phyloP scores from a whole-genome alignment of 2,329 filamentous ascomycete genomes.

The Colletotrichum neosansevieriae region DNA sequence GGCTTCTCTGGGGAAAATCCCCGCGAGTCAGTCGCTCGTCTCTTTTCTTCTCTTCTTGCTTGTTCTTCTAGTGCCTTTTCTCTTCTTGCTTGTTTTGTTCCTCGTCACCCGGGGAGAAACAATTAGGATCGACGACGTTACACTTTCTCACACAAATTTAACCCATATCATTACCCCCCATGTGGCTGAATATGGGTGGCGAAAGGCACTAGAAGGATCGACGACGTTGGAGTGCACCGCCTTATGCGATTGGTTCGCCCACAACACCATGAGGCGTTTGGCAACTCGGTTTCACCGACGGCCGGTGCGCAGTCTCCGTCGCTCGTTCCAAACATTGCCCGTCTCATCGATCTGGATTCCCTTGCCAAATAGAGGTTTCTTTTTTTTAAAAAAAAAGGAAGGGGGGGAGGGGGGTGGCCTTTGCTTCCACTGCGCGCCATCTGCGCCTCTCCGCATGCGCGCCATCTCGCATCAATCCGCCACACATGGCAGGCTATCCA shows the following conservation, averaged over 20 bases:
- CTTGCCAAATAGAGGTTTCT: not conserved
- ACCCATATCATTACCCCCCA: too few species aligned
- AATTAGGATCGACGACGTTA: not conserved
- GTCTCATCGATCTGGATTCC: conserved; percentile 10
- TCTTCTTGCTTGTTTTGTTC: not conserved
- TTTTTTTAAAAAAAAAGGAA: too few species aligned
- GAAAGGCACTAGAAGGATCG: too few species aligned
- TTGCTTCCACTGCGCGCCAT: not conserved
- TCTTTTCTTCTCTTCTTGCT: not conserved
- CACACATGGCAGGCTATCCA: not conserved
- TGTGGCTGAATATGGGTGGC: too few species aligned
- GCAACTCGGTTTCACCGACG: conserved; percentile 22
- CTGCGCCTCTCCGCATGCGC: not conserved
- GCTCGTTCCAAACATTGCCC: conserved; percentile 24
- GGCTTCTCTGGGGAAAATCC: not conserved
- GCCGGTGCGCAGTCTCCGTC: conserved; percentile 18
- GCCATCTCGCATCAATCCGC: not conserved
- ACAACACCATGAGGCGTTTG: not conserved
- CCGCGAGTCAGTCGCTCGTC: not conserved
- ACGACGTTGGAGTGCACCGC: not conserved
- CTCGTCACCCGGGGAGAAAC: not conserved
- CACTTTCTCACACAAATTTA: too few species aligned
- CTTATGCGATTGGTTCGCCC: conserved; percentile 23
- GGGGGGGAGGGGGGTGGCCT: not conserved
- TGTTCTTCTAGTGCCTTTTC: too few species aligned